Conservation (phyloP, 768 basidiomycete species). For the Suillus occidentalis region DNA sequence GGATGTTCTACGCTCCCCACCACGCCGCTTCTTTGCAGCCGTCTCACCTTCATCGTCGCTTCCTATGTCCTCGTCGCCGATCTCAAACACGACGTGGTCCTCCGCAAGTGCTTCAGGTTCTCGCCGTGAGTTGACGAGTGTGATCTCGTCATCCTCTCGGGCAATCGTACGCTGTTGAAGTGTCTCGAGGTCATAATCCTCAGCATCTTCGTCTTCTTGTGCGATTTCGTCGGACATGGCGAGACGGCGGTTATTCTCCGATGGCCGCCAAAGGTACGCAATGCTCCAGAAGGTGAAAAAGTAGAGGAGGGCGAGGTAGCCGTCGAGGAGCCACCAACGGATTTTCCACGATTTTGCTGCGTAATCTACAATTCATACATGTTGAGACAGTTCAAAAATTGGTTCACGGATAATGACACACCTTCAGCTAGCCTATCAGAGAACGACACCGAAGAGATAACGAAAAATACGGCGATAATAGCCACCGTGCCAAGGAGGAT, state of each 20-base stretch:
- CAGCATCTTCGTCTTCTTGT: conserved; percentile 91
- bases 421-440: conserved; percentile 91
- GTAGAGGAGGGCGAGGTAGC: conserved; percentile 89
- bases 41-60: conserved; percentile 63
- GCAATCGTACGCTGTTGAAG: conserved; percentile 55
- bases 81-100: conserved; percentile 85
- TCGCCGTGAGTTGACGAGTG: conserved; percentile 63
- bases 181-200: conserved; percentile 86
- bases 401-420: conserved; percentile 30
- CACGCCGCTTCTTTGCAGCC: conserved; percentile 48
- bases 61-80: conserved; percentile 77
- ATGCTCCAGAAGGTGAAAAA: conserved; percentile 77
- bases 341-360: conserved; percentile 86
- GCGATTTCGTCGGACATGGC: conserved; percentile 97
- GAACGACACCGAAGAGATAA: conserved; percentile 89
- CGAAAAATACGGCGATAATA: conserved; percentile 86
- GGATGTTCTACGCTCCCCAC: conserved; percentile 38
- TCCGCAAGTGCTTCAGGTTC: conserved; percentile 50
- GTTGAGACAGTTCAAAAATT: conserved; percentile 1
- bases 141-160: conserved; percentile 64
- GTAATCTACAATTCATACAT: conserved; percentile 61
- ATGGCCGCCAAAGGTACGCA: conserved; percentile 91
- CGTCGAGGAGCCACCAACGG: conserved; percentile 97
- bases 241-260: conserved; percentile 84
- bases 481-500: conserved; percentile 82